Evolutionary conservation across 2,329 filamentous ascomycete genomes (phyloP).

Genomic region (Claviceps sp.): DNA sequence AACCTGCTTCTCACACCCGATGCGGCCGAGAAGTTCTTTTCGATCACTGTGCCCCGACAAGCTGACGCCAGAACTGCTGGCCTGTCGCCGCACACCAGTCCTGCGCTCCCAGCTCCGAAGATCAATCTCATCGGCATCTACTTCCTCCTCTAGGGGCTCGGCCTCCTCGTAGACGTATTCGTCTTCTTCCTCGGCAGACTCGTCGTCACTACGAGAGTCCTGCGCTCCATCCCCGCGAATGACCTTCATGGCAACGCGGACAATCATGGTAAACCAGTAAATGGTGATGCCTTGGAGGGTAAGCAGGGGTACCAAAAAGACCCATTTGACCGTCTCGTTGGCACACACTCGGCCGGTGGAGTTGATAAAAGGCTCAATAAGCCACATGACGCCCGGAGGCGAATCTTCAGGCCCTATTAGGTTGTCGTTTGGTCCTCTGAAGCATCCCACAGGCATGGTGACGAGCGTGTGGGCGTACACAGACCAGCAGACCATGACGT

Average conservation of each 20-base stretch:
- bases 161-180: slow-evolving; percentile 41
- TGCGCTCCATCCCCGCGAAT: slow-evolving; percentile 65
- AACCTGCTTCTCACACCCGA: slow-evolving; percentile 69
- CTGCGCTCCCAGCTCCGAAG: slow-evolving; percentile 50
- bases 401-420: slow-evolving; percentile 39
- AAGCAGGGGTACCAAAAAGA: slow-evolving; percentile 64
- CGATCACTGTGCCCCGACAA: slow-evolving; percentile 59
- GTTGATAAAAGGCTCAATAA: slow-evolving; percentile 61
- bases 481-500: slow-evolving; percentile 68
- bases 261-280: slow-evolving; percentile 82
- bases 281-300: slow-evolving; percentile 68
- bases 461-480: slow-evolving; percentile 53
- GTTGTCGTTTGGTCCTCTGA: slow-evolving; percentile 41
- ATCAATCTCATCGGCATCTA: slow-evolving; percentile 58
- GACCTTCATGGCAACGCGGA: slow-evolving; percentile 69
- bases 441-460: slow-evolving; percentile 58
- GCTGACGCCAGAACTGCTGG: slow-evolving; percentile 45
- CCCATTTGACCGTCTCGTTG: slow-evolving; percentile 59
- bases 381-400: slow-evolving; percentile 41
- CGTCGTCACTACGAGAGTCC: slow-evolving; percentile 75
- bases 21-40: slow-evolving; percentile 69
- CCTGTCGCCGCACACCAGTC: slow-evolving; percentile 38
- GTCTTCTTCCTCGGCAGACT: slow-evolving; percentile 43
- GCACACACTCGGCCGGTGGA: slow-evolving; percentile 67
- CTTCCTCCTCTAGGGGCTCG: slow-evolving; percentile 55